Percentiles rank a stretch among this genome's conserved stretches.
These are phyloP conservation scores for Cadophora gregata DNA, from an alignment of 2,329 filamentous ascomycete species.

Conservation along the genomic window DNA sequence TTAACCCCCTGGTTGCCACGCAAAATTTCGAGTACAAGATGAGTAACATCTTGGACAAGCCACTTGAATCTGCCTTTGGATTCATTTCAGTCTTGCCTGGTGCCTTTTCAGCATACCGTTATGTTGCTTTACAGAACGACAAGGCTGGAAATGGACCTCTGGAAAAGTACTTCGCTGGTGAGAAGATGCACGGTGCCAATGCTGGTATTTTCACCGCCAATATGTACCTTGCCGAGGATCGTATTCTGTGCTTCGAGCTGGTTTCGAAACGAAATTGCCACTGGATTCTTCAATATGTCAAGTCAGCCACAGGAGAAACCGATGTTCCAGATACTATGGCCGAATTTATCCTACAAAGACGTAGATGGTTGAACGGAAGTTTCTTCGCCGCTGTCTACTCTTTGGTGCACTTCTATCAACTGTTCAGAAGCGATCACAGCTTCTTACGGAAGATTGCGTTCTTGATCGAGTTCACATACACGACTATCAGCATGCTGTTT, in stretches of 20 bases:
- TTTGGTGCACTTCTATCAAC: slow-evolving; percentile 92
- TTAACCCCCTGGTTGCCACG: slow-evolving; percentile 93
- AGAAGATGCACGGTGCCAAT: slow-evolving; percentile 87
- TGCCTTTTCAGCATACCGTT: slow-evolving; percentile 98
- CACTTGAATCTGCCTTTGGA: slow-evolving; percentile 93
- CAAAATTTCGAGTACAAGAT: slow-evolving; percentile 99
- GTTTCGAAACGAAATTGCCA: slow-evolving; percentile 97
- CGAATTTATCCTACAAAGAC: slow-evolving; percentile 92
- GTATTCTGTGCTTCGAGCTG: slow-evolving; percentile 98
- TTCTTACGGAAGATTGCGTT: slow-evolving; percentile 87
- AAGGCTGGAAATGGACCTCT: slow-evolving; percentile 91
- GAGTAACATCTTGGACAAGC: slow-evolving; percentile 99
- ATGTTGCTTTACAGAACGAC: slow-evolving; percentile 93
- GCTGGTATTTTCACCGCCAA: slow-evolving; percentile 98
- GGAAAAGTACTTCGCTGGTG: slow-evolving; percentile 96
- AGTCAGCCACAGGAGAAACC: slow-evolving; percentile 94
- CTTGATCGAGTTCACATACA: slow-evolving; percentile 91
- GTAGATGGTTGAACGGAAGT: slow-evolving; percentile 96
- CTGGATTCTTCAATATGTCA: slow-evolving; percentile 98
- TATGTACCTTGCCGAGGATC: slow-evolving; percentile 98
- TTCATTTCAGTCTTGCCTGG: slow-evolving; percentile 97
- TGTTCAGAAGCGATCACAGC: slow-evolving; percentile 92
- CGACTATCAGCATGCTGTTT: slow-evolving; percentile 96
- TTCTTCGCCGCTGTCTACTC: slow-evolving; percentile 98
- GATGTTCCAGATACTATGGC: slow-evolving; percentile 95